Base-by-base conservation (phyloP, 2,329 filamentous ascomycete species). In the Pestalotiopsis sp. region DNA sequence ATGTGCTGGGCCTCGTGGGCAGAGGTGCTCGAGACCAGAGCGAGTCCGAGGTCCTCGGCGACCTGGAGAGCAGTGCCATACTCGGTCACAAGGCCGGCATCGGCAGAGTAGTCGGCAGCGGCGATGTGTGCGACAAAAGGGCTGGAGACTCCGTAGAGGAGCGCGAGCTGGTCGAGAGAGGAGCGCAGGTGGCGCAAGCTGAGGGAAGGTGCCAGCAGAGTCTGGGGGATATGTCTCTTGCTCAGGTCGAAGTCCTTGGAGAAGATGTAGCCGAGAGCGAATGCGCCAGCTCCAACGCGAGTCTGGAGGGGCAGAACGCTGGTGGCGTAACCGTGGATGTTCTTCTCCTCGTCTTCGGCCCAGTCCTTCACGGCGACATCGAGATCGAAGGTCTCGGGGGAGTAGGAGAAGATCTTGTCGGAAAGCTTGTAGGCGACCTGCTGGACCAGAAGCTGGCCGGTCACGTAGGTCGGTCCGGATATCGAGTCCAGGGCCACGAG, bases 331-430 rank as follows among this genome's bases (percentile, higher is more conserved):
- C 93, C 93, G 81, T 94, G 90, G 70, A 91, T 89, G 83, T 99
- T 99, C 78, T 86, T 84, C 77, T 94, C 91, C 70, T 88, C 84
- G 70, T 88, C 82, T 35, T 82, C 80, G 63, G 89, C 86, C 96
- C 96, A 99, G 73, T 89, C 81, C 79, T 91, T 92, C 66, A 93
- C 90, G 60, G 94, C 94, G 70, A 91, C 81, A 79, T 98, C 95
- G 71, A 99, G 87, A 78, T 97, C 93, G 76, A 98, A 98, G 14
- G 93, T 92, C 76, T 97, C 93, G 35, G 94, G 94, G 2, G 95
- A 98, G 85, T 97, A 98, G 67, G 94, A 92, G 84, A 97, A 99
- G 82, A 98, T 90, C 86, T 97, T 97, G 85, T 98, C 94, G 67
- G 95, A 98, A 70, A 99, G 87, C 71, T 93, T 89, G 83, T 97